A percentile compares a stretch with the other conserved stretches of the same genome.
phyloP scores from a whole-genome alignment of 1,284 basidiomycete genomes.

The Naganishia liquefaciens region DNA sequence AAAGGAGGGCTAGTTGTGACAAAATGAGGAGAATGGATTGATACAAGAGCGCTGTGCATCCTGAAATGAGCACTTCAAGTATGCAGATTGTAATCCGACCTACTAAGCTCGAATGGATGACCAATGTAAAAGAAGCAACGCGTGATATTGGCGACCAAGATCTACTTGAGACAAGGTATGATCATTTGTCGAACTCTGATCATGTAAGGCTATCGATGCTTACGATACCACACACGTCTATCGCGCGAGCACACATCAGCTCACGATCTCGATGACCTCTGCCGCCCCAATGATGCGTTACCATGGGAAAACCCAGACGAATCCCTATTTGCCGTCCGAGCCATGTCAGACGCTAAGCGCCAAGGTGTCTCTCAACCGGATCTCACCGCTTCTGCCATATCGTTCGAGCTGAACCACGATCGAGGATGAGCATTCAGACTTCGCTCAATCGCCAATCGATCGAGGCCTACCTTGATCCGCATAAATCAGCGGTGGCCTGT shows the following conservation, averaged over 20 bases:
- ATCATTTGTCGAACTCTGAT: constrained; percentile 38
- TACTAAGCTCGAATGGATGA: constrained; percentile 56
- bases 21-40: constrained; percentile 57
- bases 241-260: neutral
- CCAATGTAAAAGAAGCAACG: constrained; percentile 58
- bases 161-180: constrained; percentile 35
- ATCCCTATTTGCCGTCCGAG: constrained; percentile 43
- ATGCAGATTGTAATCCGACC: constrained; percentile 18
- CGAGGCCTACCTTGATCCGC: constrained; percentile 49
- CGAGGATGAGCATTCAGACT: constrained; percentile 33
- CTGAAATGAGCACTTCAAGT: no score
- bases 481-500: constrained; percentile 56
- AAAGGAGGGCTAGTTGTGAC: constrained; percentile 56
- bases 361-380: neutral
- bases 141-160: constrained; percentile 54
- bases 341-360: neutral
- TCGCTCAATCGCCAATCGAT: constrained; percentile 38
- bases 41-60: constrained; percentile 51
- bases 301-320: constrained; percentile 54
- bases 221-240: constrained; percentile 29
- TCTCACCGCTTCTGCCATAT: constrained; percentile 55
- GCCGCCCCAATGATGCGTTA: constrained; percentile 6
- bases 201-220: constrained; percentile 5
- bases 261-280: no score
- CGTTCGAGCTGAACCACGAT: constrained; percentile 48